phyloP scores from a whole-genome alignment of 2,329 filamentous ascomycete species.

The Ilyonectria destructans region DNA sequence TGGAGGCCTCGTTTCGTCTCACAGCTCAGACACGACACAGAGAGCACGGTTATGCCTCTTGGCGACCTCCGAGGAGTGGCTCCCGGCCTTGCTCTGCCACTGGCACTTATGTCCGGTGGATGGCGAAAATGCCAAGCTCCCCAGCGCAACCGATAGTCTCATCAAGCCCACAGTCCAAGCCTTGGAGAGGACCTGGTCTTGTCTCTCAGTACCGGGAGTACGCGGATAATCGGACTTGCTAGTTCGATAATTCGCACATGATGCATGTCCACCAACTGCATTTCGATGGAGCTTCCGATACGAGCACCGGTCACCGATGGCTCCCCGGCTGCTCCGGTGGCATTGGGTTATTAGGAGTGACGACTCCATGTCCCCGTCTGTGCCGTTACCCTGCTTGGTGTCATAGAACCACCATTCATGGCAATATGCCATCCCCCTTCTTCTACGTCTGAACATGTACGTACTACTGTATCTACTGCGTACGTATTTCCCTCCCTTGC shows the following conservation, averaged over 20 bases:
- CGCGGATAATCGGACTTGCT: conserved; percentile 27
- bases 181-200: conserved; percentile 2
- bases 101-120: conserved; percentile 22
- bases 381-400: conserved; percentile 5
- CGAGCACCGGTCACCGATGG: conserved; percentile 24
- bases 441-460: background rate
- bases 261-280: conserved; percentile 24
- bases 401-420: conserved; percentile 3
- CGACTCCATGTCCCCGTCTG: conserved; percentile 9
- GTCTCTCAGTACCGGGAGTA: conserved; percentile 21
- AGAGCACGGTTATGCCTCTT: conserved; percentile 12
- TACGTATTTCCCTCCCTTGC: conserved; percentile 16
- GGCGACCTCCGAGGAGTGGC: conserved; percentile 14
- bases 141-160: conserved; percentile 22
- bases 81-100: conserved; percentile 4
- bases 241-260: conserved; percentile 28
- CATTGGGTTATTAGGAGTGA: conserved; percentile 15
- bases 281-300: conserved; percentile 30
- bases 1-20: conserved; percentile 23
- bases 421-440: conserved; percentile 17
- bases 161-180: conserved; percentile 24
- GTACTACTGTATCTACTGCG: no score
- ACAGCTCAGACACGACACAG: conserved; percentile 4
- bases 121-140: conserved; percentile 27
- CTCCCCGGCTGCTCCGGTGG: conserved; percentile 27